Conservation (phyloP, 2,329 filamentous ascomycete genomes). For the Nothopassalora personata region DNA sequence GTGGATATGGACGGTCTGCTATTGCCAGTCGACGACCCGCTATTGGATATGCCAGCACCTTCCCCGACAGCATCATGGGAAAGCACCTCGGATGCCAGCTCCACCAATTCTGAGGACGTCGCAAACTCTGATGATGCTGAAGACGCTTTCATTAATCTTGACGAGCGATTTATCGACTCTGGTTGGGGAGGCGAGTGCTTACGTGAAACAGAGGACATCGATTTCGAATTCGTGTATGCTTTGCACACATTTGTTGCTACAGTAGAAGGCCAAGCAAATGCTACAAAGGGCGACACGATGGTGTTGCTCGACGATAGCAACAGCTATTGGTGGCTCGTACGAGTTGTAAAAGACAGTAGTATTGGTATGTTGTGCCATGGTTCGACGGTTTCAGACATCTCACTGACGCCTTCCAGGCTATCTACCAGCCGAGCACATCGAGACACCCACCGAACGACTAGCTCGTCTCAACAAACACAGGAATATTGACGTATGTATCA, state of each 20-base stretch:
- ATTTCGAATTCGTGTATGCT: conserved; percentile 99
- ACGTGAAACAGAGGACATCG: conserved; percentile 94
- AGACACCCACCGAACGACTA: conserved; percentile 90
- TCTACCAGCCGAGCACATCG: conserved; percentile 93
- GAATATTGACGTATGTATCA: conserved; percentile 80
- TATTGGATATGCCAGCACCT: conserved; percentile 29
- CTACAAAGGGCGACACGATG: conserved; percentile 98
- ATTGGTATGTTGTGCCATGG: conserved; percentile 55
- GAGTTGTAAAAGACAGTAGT: conserved; percentile 94
- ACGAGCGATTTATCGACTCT: conserved; percentile 62
- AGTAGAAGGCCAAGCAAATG: conserved; percentile 96
- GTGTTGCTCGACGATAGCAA: conserved; percentile 96
- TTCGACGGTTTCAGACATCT: background rate
- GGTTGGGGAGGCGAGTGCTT: conserved; percentile 78
- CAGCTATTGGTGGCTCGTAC: conserved; percentile 99
- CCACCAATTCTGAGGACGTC: conserved; percentile 15
- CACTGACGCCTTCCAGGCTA: conserved; percentile 60
- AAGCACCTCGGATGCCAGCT: conserved; percentile 22
- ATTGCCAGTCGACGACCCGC: conserved; percentile 39
- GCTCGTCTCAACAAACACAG: conserved; percentile 95
- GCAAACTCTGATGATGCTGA: conserved; percentile 55
- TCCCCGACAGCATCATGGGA: conserved; percentile 34
- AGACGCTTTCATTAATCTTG: conserved; percentile 52
- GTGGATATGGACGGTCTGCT: conserved; percentile 36
- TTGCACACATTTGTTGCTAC: conserved; percentile 96